Percentiles rank a stretch among this genome's conserved stretches.
Evolutionary conservation across 2,329 filamentous ascomycete genomes (phyloP).

Genomic region (Chaetomiaceae sp.): DNA sequence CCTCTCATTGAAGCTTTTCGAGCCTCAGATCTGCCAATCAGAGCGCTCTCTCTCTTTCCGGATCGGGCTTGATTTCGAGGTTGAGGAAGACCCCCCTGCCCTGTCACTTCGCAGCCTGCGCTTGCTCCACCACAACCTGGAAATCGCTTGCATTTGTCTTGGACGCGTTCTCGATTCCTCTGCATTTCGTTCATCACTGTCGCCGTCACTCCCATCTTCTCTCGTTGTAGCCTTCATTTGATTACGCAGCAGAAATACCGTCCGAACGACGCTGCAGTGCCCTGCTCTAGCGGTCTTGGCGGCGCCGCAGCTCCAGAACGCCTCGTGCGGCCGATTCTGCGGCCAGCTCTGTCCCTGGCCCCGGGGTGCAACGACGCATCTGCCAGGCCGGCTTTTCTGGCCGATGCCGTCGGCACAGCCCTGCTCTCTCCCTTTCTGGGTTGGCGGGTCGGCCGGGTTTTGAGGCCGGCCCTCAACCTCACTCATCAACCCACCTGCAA

Average conservation of each 20-base stretch:
- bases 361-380: neutral
- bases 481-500: neutral
- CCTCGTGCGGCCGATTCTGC: conserved; percentile 19
- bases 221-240: no score
- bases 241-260: neutral
- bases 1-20: neutral
- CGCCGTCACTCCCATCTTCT: no score
- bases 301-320: conserved; percentile 3
- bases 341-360: conserved; percentile 3
- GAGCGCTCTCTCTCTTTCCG: neutral
- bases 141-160: no score
- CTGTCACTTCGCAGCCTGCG: neutral
- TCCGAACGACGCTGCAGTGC: neutral
- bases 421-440: neutral
- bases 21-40: conserved; percentile 4
- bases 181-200: no score
- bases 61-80: no score
- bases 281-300: neutral
- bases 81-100: no score
- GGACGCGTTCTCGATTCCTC: no score
- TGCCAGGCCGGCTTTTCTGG: conserved; percentile 13
- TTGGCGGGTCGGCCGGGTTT: neutral
- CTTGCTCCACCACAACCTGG: no score
- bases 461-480: neutral
- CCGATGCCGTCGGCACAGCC: conserved; percentile 16